phyloP scores from a whole-genome alignment of 345 rosid genomes.

The Triadica sebifera region DNA sequence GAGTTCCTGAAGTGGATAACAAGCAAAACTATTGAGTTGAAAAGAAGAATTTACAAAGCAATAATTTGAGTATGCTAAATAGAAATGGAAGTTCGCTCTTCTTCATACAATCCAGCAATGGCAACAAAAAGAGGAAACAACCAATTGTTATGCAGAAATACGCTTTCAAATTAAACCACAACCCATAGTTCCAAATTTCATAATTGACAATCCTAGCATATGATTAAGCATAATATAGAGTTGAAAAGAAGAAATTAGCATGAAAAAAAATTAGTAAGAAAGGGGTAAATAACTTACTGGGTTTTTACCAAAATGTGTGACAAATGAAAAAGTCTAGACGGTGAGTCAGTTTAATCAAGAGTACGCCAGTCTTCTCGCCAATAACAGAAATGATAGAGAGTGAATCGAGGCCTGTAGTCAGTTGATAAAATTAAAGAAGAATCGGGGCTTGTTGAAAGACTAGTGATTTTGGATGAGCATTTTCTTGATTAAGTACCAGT shows the following conservation, averaged over 20 bases:
- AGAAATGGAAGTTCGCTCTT: background rate
- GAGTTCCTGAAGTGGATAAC: too few relatives aligned
- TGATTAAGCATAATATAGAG: too few relatives aligned
- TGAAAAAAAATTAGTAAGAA: background rate
- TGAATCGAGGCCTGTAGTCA: too few relatives aligned
- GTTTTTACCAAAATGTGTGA: background rate
- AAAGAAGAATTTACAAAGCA: background rate
- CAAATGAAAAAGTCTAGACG: background rate
- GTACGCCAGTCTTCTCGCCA: background rate
- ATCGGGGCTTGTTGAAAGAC: too few relatives aligned
- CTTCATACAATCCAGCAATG: background rate
- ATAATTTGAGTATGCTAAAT: background rate
- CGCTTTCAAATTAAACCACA: background rate
- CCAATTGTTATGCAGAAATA: background rate
- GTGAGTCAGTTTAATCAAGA: constrained; percentile 1
- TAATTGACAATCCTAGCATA: background rate
- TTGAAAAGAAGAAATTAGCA: background rate
- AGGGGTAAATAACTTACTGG: background rate
- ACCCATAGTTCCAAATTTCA: background rate
- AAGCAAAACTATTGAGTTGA: too few relatives aligned
- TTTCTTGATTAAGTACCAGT: background rate
- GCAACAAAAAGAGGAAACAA: background rate
- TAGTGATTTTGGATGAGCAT: background rate
- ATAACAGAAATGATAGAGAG: background rate
- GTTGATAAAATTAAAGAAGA: too few relatives aligned